A percentile compares a stretch with the other conserved stretches of the same genome.
phyloP scores from a whole-genome alignment of 495 filamentous ascomycete species.

The Durotheca rogersii region DNA sequence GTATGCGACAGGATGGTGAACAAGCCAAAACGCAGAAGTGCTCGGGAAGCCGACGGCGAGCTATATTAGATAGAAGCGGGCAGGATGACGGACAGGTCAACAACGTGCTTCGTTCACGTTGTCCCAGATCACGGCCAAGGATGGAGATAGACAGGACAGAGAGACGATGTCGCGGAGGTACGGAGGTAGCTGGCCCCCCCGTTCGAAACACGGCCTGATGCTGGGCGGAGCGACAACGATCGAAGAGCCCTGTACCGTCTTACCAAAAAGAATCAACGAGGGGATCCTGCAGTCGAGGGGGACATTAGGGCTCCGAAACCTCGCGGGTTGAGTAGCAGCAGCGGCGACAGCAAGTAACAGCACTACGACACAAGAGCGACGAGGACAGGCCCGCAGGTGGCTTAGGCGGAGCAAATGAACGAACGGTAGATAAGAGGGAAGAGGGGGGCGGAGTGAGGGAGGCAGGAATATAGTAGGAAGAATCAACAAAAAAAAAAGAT shows the following conservation, averaged over 20 bases:
- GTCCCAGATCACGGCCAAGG: slow-evolving; percentile 12
- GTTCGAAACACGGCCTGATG: slow-evolving; percentile 22
- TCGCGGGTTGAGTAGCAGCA: slow-evolving; percentile 4
- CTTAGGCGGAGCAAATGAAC: slow-evolving; percentile 12
- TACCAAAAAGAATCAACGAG: slow-evolving; percentile 22
- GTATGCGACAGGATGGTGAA: slow-evolving; percentile 11
- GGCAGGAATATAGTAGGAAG: not conserved
- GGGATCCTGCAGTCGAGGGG: slow-evolving; percentile 16
- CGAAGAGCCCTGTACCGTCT: slow-evolving; percentile 9
- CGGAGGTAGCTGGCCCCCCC: slow-evolving; percentile 7
- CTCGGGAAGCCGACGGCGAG: slow-evolving; percentile 14
- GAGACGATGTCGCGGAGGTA: no score
- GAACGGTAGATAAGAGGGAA: slow-evolving; percentile 17
- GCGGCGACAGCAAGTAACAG: not conserved
- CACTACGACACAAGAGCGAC: slow-evolving; percentile 14
- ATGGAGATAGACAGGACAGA: no score
- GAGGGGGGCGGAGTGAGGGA: slow-evolving; percentile 1
- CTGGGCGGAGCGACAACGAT: slow-evolving; percentile 22
- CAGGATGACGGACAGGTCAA: slow-evolving; percentile 10
- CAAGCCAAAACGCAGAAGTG: slow-evolving; percentile 22
- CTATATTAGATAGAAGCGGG: slow-evolving; percentile 9
- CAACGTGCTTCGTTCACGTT: slow-evolving; percentile 21
- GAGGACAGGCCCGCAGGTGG: slow-evolving; percentile 7
- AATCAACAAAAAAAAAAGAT: slow-evolving; percentile 7
- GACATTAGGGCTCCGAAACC: slow-evolving; percentile 16